Percentiles rank a stretch among this genome's conserved stretches.
phyloP scores from a whole-genome alignment of 2,329 filamentous ascomycete species.

The Fusarium sp. region DNA sequence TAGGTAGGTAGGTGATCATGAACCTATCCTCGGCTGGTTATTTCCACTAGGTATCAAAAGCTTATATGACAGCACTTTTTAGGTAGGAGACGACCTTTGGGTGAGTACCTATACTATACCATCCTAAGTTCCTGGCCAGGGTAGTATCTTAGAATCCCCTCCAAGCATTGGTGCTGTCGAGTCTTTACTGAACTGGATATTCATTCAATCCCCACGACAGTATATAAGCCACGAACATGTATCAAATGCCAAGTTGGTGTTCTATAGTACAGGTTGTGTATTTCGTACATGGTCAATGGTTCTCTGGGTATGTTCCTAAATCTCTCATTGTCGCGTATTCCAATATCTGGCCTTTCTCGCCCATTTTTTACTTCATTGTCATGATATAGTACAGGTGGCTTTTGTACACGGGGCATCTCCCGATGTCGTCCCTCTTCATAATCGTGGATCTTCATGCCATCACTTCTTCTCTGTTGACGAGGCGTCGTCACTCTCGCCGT shows the following conservation, averaged over 20 bases:
- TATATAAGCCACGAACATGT: neutral
- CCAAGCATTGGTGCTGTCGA: neutral
- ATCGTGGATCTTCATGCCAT: slow-evolving; percentile 1
- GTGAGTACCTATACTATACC: neutral
- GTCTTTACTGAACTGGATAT: neutral
- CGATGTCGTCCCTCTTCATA: neutral
- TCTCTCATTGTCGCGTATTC: slow-evolving; percentile 8
- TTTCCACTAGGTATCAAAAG: neutral
- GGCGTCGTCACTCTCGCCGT: slow-evolving; percentile 35
- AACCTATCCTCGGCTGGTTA: neutral
- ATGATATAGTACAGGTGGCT: slow-evolving; percentile 29
- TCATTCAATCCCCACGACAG: neutral
- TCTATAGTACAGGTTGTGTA: slow-evolving; percentile 7
- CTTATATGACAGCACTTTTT: neutral
- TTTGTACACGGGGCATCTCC: slow-evolving; percentile 19
- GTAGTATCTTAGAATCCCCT: neutral
- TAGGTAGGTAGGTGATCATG: neutral
- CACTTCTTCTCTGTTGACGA: slow-evolving; percentile 36
- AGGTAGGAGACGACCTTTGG: neutral
- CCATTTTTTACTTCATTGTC: slow-evolving; percentile 5
- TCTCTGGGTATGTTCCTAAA: neutral
- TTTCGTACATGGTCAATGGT: slow-evolving; percentile 25
- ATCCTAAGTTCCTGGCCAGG: neutral
- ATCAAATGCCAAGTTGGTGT: neutral
- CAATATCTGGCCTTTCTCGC: neutral